These are phyloP conservation scores for Pseudophaeomoniella oleicola DNA, from an alignment of 2,329 filamentous ascomycete species.

Conservation along the genomic window DNA sequence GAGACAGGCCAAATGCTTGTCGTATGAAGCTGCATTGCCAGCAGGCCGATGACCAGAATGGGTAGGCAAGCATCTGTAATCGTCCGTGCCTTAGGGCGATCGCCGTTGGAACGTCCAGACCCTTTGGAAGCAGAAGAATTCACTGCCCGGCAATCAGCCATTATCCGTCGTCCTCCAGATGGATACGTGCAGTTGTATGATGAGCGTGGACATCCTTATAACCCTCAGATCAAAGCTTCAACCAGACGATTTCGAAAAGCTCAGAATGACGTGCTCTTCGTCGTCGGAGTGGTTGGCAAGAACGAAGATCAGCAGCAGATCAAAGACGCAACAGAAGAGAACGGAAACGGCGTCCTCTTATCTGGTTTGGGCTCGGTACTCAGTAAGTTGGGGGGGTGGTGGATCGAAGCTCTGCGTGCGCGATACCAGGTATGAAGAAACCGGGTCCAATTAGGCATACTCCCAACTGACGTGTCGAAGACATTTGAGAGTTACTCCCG, in stretches of 20 bases:
- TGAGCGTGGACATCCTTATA: constrained; percentile 30
- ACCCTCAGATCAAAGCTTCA: constrained; percentile 23
- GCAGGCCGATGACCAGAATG: neutral
- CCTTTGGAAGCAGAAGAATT: constrained; percentile 10
- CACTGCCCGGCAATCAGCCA: constrained; percentile 10
- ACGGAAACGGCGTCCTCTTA: constrained; percentile 27
- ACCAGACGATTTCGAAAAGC: constrained; percentile 27
- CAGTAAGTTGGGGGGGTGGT: constrained; percentile 27
- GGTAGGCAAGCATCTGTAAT: neutral
- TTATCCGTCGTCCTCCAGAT: constrained; percentile 19
- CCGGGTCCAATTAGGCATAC: constrained; percentile 2
- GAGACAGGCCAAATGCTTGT: too few relatives aligned
- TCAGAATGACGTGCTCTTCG: constrained; percentile 35
- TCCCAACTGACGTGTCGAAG: constrained; percentile 11
- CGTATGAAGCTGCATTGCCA: too few relatives aligned
- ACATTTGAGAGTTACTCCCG: constrained; percentile 23
- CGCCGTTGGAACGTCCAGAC: constrained; percentile 29
- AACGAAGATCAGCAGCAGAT: constrained; percentile 20
- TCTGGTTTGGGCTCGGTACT: constrained; percentile 24
- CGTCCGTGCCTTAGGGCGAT: constrained; percentile 18
- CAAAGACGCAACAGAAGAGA: constrained; percentile 17
- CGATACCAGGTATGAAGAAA: constrained; percentile 21
- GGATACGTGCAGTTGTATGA: constrained; percentile 34
- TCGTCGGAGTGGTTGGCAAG: constrained; percentile 32
- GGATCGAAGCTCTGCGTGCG: constrained; percentile 21